A percentile compares a stretch with the other conserved stretches of the same genome.
Evolutionary conservation across 495 filamentous ascomycete species (phyloP).

Genomic region (Penicillium ucsense): DNA sequence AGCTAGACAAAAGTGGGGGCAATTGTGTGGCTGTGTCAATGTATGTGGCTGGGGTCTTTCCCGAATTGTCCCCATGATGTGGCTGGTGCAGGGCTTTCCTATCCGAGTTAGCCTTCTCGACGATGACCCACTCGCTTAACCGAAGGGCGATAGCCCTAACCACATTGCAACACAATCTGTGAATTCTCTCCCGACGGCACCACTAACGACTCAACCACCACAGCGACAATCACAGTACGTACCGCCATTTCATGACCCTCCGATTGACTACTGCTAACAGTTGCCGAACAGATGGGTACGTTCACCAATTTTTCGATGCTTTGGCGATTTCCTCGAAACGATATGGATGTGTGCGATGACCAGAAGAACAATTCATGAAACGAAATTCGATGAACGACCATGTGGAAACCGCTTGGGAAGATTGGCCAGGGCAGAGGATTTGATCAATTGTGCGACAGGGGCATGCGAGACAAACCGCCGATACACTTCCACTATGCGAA

Average conservation of each 20-base stretch:
- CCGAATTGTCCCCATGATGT: not conserved
- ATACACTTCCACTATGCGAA: too few species aligned
- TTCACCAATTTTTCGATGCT: conserved; percentile 21
- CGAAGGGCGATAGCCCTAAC: conserved; percentile 41
- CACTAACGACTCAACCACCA: conserved; percentile 41
- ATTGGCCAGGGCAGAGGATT: too few species aligned
- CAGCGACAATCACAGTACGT: conserved; percentile 50
- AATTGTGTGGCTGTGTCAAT: too few species aligned
- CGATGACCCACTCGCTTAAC: conserved; percentile 35
- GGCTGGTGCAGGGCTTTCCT: not conserved
- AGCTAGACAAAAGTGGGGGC: too few species aligned
- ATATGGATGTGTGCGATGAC: conserved; percentile 21
- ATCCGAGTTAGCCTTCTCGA: not conserved
- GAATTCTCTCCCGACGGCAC: conserved; percentile 30
- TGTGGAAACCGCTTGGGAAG: too few species aligned
- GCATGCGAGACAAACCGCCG: too few species aligned
- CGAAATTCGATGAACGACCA: not conserved
- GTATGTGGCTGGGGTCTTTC: not conserved
- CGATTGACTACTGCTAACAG: conserved; percentile 23
- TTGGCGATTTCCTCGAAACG: conserved; percentile 20
- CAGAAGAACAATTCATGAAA: conserved; percentile 9
- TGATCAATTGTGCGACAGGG: too few species aligned
- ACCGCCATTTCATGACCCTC: conserved; percentile 3
- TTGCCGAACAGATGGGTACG: conserved; percentile 45
- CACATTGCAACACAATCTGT: conserved; percentile 39